Conservation (phyloP, 1,139 yeast genomes). For the Blastobotrys ciferrii region DNA sequence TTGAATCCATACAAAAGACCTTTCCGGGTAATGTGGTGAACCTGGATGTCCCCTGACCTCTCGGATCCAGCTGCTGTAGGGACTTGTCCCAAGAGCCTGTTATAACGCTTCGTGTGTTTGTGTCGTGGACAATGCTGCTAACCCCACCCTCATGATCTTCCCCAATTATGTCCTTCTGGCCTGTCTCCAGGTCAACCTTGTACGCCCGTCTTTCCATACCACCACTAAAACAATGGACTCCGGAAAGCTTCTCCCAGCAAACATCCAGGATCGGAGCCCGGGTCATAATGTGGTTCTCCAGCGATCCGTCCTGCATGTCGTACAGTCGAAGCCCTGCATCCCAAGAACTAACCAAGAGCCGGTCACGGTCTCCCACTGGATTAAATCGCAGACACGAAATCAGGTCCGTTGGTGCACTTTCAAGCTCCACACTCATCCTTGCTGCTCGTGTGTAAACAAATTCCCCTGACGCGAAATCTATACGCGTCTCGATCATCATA, state of each 20-base stretch:
- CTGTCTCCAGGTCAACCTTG: conserved; percentile 30
- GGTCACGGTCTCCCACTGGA: conserved; percentile 23
- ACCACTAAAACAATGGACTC: conserved; percentile 27
- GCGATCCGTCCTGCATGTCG: conserved; percentile 17
- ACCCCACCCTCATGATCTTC: conserved; percentile 37
- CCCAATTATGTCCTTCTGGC: conserved; percentile 29
- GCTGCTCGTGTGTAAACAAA: neutral
- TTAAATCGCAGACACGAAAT: conserved; percentile 33
- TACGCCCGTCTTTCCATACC: conserved; percentile 33
- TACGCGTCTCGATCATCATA: neutral
- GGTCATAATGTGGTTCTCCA: conserved; percentile 22
- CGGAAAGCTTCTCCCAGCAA: conserved; percentile 31
- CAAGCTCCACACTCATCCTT: conserved; percentile 18
- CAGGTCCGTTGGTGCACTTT: conserved; percentile 33
- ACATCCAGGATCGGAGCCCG: conserved; percentile 35
- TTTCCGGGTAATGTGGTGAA: conserved; percentile 47
- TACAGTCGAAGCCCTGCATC: conserved; percentile 36
- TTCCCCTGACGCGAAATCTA: neutral
- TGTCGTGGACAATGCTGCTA: conserved; percentile 32
- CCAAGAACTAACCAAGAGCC: conserved; percentile 40
- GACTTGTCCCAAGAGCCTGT: conserved; percentile 59
- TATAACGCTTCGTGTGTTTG: conserved; percentile 36
- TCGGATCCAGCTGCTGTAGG: conserved; percentile 42
- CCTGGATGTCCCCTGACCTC: conserved; percentile 20
- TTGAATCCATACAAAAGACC: conserved; percentile 63